A percentile compares a stretch with the other conserved stretches of the same genome.
Evolutionary conservation across 2,329 filamentous ascomycete genomes (phyloP).

Genomic region (Colletotrichum ledebouriae): DNA sequence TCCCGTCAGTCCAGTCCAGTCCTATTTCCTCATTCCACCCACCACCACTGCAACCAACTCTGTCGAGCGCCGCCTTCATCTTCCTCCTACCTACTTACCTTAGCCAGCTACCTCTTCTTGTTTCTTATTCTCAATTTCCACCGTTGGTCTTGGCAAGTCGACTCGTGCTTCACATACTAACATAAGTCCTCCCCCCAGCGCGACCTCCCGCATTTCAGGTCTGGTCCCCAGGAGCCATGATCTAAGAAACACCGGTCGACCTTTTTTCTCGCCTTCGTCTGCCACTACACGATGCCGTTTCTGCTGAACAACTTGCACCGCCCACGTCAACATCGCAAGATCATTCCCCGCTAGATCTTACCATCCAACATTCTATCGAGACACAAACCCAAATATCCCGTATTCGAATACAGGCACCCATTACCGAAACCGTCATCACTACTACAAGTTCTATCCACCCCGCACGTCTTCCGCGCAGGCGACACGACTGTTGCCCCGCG

Average conservation of each 20-base stretch:
- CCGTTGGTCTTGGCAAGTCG: slow-evolving; percentile 36
- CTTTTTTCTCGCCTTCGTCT: slow-evolving; percentile 10
- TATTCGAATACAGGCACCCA: slow-evolving; percentile 20
- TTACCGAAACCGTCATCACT: slow-evolving; percentile 15
- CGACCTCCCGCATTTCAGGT: slow-evolving; percentile 25
- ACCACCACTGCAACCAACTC: slow-evolving; percentile 26
- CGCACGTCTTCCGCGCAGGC: slow-evolving; percentile 9
- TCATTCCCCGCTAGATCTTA: slow-evolving; percentile 47
- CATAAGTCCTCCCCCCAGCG: slow-evolving; percentile 31
- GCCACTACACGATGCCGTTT: slow-evolving; percentile 47
- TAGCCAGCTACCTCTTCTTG: slow-evolving; percentile 6
- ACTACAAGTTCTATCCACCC: not conserved
- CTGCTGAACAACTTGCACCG: slow-evolving; percentile 43
- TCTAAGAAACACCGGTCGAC: slow-evolving; percentile 38
- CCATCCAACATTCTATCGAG: not conserved
- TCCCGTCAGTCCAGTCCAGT: not conserved
- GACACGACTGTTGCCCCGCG: not conserved
- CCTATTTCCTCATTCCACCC: not conserved
- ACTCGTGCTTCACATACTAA: slow-evolving; percentile 39
- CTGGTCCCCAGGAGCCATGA: slow-evolving; percentile 44
- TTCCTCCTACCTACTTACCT: slow-evolving; percentile 16
- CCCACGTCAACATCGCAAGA: slow-evolving; percentile 44
- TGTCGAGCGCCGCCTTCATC: slow-evolving; percentile 26
- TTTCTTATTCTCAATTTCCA: slow-evolving; percentile 12
- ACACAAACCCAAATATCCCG: not conserved